phyloP scores from a whole-genome alignment of 306 rosid species.

The Hippophae tibetana region DNA sequence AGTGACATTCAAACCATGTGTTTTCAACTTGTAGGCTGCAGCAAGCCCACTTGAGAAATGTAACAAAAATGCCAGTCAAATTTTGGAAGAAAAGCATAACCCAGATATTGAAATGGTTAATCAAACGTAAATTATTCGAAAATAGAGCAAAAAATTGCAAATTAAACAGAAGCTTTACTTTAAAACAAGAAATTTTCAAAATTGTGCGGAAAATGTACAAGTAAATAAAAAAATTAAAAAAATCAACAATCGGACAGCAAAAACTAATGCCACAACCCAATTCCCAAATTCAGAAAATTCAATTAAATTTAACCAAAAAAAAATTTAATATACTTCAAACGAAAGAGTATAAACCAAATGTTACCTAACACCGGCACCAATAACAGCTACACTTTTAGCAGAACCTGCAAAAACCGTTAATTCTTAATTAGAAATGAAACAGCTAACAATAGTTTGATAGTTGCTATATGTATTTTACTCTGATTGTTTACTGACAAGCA shows the following conservation, averaged over 20 bases:
- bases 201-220: no score
- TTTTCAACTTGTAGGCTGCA: constrained; percentile 85
- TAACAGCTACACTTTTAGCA: constrained; percentile 68
- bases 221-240: no score
- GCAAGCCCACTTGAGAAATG: constrained; percentile 69
- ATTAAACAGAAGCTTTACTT: no score
- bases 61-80: constrained; percentile 7
- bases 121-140: background rate
- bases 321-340: background rate
- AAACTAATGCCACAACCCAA: no score
- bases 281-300: background rate
- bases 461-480: no score
- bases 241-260: no score
- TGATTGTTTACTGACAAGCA: constrained; percentile 6
- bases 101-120: background rate
- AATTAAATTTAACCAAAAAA: background rate
- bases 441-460: no score
- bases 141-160: background rate
- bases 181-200: no score
- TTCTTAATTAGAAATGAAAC: background rate
- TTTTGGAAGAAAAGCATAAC: background rate
- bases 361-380: constrained; percentile 95
- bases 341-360: background rate
- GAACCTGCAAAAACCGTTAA: constrained; percentile 34
- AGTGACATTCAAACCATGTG: constrained; percentile 61